phyloP scores from a whole-genome alignment of 441 rosid genomes.

The Pelargonium myrrhifolium region DNA sequence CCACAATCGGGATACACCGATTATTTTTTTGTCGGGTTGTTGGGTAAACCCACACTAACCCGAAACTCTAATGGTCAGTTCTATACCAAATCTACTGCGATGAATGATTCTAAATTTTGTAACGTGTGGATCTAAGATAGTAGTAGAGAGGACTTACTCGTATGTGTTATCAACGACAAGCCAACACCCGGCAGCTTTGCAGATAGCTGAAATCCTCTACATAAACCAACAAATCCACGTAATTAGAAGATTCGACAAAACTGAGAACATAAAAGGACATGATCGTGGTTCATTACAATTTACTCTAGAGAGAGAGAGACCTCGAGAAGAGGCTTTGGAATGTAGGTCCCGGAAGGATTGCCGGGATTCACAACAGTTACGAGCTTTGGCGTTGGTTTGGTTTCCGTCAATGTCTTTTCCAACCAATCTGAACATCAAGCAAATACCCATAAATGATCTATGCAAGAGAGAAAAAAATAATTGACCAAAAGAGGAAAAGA shows the following conservation, averaged over 20 bases:
- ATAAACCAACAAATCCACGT: constrained; percentile 19
- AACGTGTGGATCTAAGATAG: not conserved
- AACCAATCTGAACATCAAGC: constrained; percentile 69
- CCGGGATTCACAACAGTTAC: constrained; percentile 96
- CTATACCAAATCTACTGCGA: not conserved
- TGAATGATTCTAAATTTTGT: not conserved
- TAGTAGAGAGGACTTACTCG: constrained; percentile 56
- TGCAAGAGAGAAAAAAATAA: not conserved
- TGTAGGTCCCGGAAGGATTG: constrained; percentile 87
- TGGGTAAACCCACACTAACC: too few species aligned
- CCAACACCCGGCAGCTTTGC: constrained; percentile 87
- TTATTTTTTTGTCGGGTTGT: too few species aligned
- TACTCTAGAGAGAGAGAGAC: constrained; percentile 28
- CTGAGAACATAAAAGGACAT: constrained; percentile 7
- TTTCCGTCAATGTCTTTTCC: constrained; percentile 54
- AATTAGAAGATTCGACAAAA: constrained; percentile 17
- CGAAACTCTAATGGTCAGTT: too few species aligned
- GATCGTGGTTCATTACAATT: not conserved
- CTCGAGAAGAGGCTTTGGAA: constrained; percentile 81
- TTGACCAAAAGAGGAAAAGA: too few species aligned
- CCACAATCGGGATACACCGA: too few species aligned
- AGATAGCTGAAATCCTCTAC: constrained; percentile 83
- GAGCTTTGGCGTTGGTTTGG: constrained; percentile 80
- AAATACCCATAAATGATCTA: constrained; percentile 15
- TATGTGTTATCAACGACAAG: constrained; percentile 95